These are phyloP conservation scores for Wolfiporia cocos DNA, from an alignment of 1,284 basidiomycete genomes.

Conservation along the genomic window DNA sequence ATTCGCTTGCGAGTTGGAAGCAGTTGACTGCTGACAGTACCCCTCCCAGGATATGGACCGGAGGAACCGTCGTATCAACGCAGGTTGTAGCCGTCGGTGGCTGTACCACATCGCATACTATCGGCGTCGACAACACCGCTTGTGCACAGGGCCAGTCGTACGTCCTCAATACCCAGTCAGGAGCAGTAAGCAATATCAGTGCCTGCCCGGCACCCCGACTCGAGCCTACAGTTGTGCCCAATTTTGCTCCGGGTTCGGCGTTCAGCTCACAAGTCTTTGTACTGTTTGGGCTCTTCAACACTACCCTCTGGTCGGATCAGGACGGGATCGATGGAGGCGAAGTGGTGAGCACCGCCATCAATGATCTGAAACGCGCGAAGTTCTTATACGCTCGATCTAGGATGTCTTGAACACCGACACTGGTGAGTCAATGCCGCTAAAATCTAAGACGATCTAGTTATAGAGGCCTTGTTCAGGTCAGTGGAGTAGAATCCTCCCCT, in stretches of 20 bases:
- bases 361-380: constrained; percentile 1
- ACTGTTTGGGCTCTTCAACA: constrained; percentile 59
- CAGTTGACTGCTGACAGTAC: constrained; percentile 29
- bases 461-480: constrained; percentile 32
- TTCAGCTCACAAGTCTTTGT: constrained; percentile 63
- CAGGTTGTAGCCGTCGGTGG: constrained; percentile 55
- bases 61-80: constrained; percentile 32
- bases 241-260: constrained; percentile 48
- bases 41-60: constrained; percentile 47
- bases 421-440: constrained; percentile 15
- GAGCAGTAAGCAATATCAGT: constrained; percentile 31
- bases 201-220: constrained; percentile 68
- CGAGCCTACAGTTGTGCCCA: constrained; percentile 53
- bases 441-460: not conserved
- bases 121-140: constrained; percentile 21
- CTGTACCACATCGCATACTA: constrained; percentile 42
- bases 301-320: constrained; percentile 59
- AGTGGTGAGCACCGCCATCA: constrained; percentile 51
- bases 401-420: constrained; percentile 51
- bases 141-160: constrained; percentile 55
- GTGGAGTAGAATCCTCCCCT: constrained; percentile 71
- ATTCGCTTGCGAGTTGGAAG: constrained; percentile 54
- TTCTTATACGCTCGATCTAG: constrained; percentile 34
- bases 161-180: constrained; percentile 41
- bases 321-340: constrained; percentile 56